phyloP scores from a whole-genome alignment of 2,329 filamentous ascomycete genomes.

The Sporothrix inflata region DNA sequence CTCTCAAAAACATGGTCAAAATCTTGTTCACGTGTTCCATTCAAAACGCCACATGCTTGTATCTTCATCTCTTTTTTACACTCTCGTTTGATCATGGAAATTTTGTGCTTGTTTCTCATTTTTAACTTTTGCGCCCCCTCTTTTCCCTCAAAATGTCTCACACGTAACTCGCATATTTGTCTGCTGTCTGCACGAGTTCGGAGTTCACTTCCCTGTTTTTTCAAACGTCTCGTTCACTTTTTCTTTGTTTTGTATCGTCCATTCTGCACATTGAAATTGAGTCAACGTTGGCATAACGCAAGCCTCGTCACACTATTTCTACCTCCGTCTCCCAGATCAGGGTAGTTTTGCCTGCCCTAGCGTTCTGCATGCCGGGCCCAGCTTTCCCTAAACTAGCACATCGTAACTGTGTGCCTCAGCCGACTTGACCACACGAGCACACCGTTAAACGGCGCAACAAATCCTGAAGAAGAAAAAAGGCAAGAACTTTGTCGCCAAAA shows the following conservation, averaged over 20 bases:
- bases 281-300: background rate
- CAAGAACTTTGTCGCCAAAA: too few species aligned
- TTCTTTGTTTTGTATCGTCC: conserved; percentile 3
- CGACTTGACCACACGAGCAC: background rate
- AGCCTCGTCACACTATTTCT: background rate
- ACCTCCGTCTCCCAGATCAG: background rate
- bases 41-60: conserved; percentile 6
- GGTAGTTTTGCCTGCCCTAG: background rate
- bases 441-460: too few species aligned
- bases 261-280: background rate
- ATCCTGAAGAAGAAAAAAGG: background rate
- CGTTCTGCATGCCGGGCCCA: background rate
- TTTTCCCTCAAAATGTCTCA: background rate
- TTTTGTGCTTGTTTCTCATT: background rate
- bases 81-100: background rate
- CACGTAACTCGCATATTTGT: background rate
- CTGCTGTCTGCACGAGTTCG: background rate
- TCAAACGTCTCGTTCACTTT: background rate
- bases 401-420: background rate
- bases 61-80: background rate
- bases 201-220: background rate
- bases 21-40: background rate
- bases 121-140: background rate
- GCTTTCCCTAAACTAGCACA: background rate
- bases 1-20: background rate